Conservation (phyloP, 352 stramenopile genomes). For the Globisporangium iwayamae region DNA sequence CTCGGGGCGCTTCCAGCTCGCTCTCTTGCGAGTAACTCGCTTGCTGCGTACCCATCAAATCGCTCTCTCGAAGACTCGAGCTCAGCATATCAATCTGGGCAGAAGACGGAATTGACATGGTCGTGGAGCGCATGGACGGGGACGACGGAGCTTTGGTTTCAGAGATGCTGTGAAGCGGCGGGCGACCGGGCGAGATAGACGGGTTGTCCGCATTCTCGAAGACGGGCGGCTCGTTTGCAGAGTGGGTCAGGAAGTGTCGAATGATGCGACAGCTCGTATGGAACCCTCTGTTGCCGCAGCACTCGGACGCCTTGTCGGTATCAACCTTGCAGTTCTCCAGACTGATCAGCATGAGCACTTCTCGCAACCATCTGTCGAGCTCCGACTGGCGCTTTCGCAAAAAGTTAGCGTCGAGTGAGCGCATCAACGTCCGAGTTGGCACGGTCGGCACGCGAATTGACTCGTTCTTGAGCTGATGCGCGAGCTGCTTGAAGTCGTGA, state of each 20-base stretch:
- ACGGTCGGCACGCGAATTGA: slow-evolving; percentile 74
- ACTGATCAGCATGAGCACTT: slow-evolving; percentile 79
- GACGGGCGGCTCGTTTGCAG: slow-evolving; percentile 65
- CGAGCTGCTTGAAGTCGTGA: slow-evolving; percentile 84
- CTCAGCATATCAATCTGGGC: slow-evolving; percentile 43
- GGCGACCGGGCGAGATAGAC: slow-evolving; percentile 2
- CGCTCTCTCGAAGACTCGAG: slow-evolving; percentile 37
- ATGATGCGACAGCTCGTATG: slow-evolving; percentile 68
- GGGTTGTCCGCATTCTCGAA: slow-evolving; percentile 55
- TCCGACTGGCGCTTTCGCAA: slow-evolving; percentile 81
- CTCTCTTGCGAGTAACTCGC: slow-evolving; percentile 5
- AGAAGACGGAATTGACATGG: slow-evolving; percentile 16
- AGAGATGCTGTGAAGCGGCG: slow-evolving; percentile 46
- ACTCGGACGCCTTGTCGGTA: slow-evolving; percentile 51
- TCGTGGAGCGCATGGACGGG: slow-evolving; percentile 14
- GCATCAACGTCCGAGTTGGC: slow-evolving; percentile 75
- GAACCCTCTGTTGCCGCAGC: slow-evolving; percentile 64
- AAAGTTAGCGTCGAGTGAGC: slow-evolving; percentile 80
- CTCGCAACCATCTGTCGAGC: slow-evolving; percentile 77
- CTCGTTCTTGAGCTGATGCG: slow-evolving; percentile 77
- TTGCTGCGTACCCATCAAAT: slow-evolving; percentile 31
- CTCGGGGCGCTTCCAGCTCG: slow-evolving; percentile 17
- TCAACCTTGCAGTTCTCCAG: slow-evolving; percentile 79
- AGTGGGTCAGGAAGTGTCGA: slow-evolving; percentile 69
- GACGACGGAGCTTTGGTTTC: slow-evolving; percentile 36